These are phyloP conservation scores for Akanthomyces muscarius DNA, from an alignment of 2,329 filamentous ascomycete genomes.

Conservation along the genomic window DNA sequence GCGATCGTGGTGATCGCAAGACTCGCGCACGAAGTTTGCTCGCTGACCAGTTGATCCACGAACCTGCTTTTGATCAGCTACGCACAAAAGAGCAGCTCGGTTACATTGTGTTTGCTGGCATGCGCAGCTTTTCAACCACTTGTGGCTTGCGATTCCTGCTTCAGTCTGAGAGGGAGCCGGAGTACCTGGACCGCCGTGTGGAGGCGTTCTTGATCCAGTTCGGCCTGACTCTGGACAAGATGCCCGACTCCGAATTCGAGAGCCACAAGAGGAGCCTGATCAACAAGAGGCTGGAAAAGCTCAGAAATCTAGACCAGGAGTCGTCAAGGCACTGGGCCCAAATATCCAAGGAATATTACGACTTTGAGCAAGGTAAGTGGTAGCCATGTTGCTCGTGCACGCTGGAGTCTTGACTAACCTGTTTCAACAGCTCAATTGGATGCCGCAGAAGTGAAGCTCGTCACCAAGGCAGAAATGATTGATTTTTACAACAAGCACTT, in stretches of 20 bases:
- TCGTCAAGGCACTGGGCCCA: slow-evolving; percentile 79
- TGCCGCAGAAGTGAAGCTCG: slow-evolving; percentile 64
- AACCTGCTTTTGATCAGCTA: slow-evolving; percentile 90
- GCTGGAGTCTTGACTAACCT: slow-evolving; percentile 20
- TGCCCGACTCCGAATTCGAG: slow-evolving; percentile 83
- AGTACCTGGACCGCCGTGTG: slow-evolving; percentile 82
- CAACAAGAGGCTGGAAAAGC: slow-evolving; percentile 80
- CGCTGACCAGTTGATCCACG: slow-evolving; percentile 84
- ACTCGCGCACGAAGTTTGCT: slow-evolving; percentile 74
- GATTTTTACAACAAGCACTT: slow-evolving; percentile 76
- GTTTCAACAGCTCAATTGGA: slow-evolving; percentile 62
- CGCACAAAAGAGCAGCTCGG: slow-evolving; percentile 96
- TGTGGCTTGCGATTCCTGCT: slow-evolving; percentile 86
- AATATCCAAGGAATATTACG: slow-evolving; percentile 79
- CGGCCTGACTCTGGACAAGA: slow-evolving; percentile 61
- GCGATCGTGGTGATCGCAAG: slow-evolving; percentile 62
- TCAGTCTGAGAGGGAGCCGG: slow-evolving; percentile 81
- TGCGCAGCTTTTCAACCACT: slow-evolving; percentile 67
- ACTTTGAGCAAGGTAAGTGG: slow-evolving; percentile 75
- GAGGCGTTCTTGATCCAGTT: slow-evolving; percentile 76
- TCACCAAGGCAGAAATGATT: slow-evolving; percentile 77
- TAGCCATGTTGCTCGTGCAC: slow-evolving; percentile 18
- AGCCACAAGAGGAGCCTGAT: slow-evolving; percentile 86
- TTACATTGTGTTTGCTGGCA: slow-evolving; percentile 88
- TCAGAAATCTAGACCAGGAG: slow-evolving; percentile 89